Evolutionary conservation across 768 basidiomycete species (phyloP), one percentile per base, ranked within the genome.

Genomic region (Lactarius quietus): DNA sequence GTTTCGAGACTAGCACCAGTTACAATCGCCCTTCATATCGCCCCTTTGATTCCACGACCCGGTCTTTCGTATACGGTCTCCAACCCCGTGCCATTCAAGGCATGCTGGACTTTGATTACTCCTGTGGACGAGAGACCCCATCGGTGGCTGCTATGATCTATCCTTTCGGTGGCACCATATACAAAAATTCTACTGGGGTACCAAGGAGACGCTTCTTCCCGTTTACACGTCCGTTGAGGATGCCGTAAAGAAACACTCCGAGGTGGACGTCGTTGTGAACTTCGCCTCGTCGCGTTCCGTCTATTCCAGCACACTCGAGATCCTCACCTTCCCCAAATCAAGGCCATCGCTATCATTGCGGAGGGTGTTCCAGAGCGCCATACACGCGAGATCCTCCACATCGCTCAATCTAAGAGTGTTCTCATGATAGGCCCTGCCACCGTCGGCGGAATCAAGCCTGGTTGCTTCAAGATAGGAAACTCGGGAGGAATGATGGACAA

Each of bases 161-260:
- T 78, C 97, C 96, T 75, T 99, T 99, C 78, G 97, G 96, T 74
- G 96, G 96, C 96, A 98, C 80, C 97, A 98, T 81, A 97, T 98
- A 78, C 97, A 99, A 81, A 99, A 99, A 82, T 98, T 99, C 86
- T 98, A 99, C 85, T 98, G 97, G 97, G 97, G 97, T 62, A 98
- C 97, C 45, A 94, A 93, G 82, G 97, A 98, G 83, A 96, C 96
- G 3, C 89, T 99, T 56, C 87, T 99, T 43, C 97, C 97, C 58
- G 96, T 99, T 51, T 99, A 97, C 82, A 96, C 95, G 23, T 86
- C 86, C 62, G 83, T 97, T 70, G 86, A 85, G 61, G 96, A 98
- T 74, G 96, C 96, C 17, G 86, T 90, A 70, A 83, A 86, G 78
- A 99, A 98, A 82, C 96, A 98, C 80, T 85, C 90, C 33, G 96